Percentiles rank a stretch among this genome's conserved stretches.
phyloP scores from a whole-genome alignment of 495 filamentous ascomycete species.

The Tuber brumale region DNA sequence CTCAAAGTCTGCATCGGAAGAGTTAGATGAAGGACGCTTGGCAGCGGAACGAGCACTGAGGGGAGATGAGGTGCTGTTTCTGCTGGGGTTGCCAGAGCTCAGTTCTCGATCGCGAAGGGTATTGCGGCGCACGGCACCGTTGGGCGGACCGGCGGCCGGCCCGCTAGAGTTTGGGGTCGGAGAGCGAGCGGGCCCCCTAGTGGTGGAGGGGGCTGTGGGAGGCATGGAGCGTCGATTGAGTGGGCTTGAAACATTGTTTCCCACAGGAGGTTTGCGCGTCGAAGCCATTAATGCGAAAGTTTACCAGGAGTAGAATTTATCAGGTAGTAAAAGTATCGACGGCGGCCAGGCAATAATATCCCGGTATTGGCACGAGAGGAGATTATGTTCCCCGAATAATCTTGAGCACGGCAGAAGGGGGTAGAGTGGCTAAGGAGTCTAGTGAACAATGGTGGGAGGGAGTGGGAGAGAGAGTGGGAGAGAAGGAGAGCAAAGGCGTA shows the following conservation, averaged over 20 bases:
- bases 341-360: background rate
- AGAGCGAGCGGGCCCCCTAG: constrained; percentile 26
- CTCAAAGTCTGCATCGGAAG: constrained; percentile 46
- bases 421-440: background rate
- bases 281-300: constrained; percentile 16
- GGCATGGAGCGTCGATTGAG: constrained; percentile 38
- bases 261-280: constrained; percentile 37
- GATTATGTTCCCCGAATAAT: background rate
- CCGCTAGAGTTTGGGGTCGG: constrained; percentile 24
- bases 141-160: background rate
- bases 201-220: constrained; percentile 24
- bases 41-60: constrained; percentile 38
- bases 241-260: constrained; percentile 22
- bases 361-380: background rate
- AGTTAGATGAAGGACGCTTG: constrained; percentile 29
- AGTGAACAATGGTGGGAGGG: background rate
- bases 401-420: constrained; percentile 20
- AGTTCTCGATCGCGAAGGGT: constrained; percentile 22
- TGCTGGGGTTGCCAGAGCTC: constrained; percentile 18
- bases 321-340: background rate
- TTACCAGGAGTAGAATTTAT: background rate
- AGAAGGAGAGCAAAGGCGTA: background rate
- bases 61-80: constrained; percentile 34
- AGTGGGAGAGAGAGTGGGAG: too few species aligned
- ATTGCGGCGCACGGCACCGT: constrained; percentile 23